phyloP scores from a whole-genome alignment of 805 yeast genomes.

The Lipomyces oligophaga region DNA sequence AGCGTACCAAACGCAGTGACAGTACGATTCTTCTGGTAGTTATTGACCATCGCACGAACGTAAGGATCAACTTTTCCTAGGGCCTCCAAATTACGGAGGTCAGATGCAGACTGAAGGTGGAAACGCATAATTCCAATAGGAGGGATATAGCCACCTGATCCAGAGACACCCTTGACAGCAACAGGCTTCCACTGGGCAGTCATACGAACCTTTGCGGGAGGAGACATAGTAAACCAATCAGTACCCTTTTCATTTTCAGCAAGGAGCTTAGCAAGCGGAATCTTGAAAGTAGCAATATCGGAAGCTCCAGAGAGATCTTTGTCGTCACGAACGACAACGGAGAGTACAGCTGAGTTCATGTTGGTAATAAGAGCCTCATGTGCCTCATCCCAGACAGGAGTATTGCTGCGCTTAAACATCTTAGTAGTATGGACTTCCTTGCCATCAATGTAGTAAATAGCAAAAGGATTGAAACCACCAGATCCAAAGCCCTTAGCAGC shows the following conservation, averaged over 20 bases:
- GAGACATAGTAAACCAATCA: conserved; percentile 70
- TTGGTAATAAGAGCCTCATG: conserved; percentile 68
- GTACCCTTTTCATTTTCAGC: conserved; percentile 75
- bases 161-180: conserved; percentile 56
- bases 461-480: conserved; percentile 59
- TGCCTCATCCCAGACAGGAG: conserved; percentile 62
- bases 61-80: conserved; percentile 94
- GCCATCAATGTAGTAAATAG: conserved; percentile 65
- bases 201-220: conserved; percentile 69
- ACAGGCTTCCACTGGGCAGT: conserved; percentile 85
- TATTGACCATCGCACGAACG: conserved; percentile 72
- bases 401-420: conserved; percentile 55
- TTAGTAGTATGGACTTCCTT: conserved; percentile 57
- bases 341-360: conserved; percentile 65
- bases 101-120: conserved; percentile 60
- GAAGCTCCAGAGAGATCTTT: conserved; percentile 58
- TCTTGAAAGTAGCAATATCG: conserved; percentile 51
- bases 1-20: conserved; percentile 59
- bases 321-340: conserved; percentile 61
- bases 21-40: conserved; percentile 73
- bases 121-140: conserved; percentile 91
- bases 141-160: conserved; percentile 79
- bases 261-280: conserved; percentile 55
- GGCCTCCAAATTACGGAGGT: conserved; percentile 77
- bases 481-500: conserved; percentile 37